These are phyloP conservation scores for Aureobasidium sp. DNA, from an alignment of 2,329 filamentous ascomycete species.

Conservation along the genomic window DNA sequence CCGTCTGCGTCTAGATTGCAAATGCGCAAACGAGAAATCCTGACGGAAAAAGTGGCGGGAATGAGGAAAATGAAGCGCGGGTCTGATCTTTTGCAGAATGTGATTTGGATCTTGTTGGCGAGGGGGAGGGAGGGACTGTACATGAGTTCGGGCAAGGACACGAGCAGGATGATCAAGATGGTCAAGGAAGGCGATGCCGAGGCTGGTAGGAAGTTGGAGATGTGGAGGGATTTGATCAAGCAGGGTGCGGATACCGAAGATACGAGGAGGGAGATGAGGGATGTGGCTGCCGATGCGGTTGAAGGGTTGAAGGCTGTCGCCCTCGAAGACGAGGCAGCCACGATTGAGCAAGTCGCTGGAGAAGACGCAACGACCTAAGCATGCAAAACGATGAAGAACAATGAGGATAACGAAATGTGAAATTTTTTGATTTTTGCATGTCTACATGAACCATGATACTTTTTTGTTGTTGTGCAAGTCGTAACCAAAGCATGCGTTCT, in stretches of 20 bases:
- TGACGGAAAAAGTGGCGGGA: slow-evolving; percentile 18
- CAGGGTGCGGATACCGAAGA: slow-evolving; percentile 19
- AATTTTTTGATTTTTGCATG: background rate
- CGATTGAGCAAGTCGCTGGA: background rate
- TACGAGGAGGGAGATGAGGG: slow-evolving; percentile 22
- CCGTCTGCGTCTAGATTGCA: slow-evolving; percentile 16
- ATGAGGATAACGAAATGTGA: background rate
- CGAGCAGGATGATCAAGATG: slow-evolving; percentile 27
- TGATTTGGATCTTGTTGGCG: slow-evolving; percentile 26
- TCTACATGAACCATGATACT: background rate
- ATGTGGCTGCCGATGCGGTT: slow-evolving; percentile 19
- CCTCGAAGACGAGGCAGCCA: background rate
- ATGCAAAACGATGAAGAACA: background rate
- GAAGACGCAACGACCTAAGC: background rate
- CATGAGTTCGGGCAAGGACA: slow-evolving; percentile 28
- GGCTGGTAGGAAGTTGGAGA: slow-evolving; percentile 19
- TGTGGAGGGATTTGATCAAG: slow-evolving; percentile 24
- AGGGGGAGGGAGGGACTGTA: slow-evolving; percentile 19
- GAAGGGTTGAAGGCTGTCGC: background rate
- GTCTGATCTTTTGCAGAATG: slow-evolving; percentile 26
- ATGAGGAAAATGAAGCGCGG: slow-evolving; percentile 22
- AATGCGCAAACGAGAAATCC: slow-evolving; percentile 16
- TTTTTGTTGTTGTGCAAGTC: background rate
- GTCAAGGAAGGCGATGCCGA: slow-evolving; percentile 20
- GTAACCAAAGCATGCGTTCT: slow-evolving; percentile 9